phyloP scores from a whole-genome alignment of 2,329 filamentous ascomycete species.

The Trichophyton equinum region DNA sequence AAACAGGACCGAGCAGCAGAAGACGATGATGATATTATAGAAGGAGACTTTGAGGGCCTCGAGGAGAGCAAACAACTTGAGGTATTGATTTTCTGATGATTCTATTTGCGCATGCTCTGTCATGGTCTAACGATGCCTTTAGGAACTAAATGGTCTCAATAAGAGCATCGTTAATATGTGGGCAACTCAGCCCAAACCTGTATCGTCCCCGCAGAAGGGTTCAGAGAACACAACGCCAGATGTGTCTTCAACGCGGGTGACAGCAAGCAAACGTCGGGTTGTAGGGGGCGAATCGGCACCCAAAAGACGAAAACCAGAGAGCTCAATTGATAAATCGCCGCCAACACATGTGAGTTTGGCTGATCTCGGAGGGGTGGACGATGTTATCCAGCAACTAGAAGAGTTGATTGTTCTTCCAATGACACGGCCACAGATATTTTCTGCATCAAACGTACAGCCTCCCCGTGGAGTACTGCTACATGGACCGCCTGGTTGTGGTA shows the following conservation, averaged over 20 bases:
- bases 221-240: constrained; percentile 18
- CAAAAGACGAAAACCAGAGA: constrained; percentile 51
- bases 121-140: constrained; percentile 7
- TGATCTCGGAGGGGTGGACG: constrained; percentile 65
- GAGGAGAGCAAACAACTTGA: constrained; percentile 23
- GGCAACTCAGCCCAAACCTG: constrained; percentile 31
- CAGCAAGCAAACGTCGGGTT: constrained; percentile 43
- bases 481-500: constrained; percentile 74
- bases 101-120: constrained; percentile 8
- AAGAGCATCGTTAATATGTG: constrained; percentile 50
- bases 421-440: constrained; percentile 53
- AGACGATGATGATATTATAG: constrained; percentile 39
- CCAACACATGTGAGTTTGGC: constrained; percentile 55
- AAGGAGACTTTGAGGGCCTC: constrained; percentile 40
- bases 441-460: constrained; percentile 53
- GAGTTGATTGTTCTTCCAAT: constrained; percentile 63
- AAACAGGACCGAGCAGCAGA: constrained; percentile 50
- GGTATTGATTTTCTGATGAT: constrained; percentile 16
- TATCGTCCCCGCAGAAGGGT: constrained; percentile 17
- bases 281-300: constrained; percentile 52
- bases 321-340: constrained; percentile 48
- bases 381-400: constrained; percentile 56
- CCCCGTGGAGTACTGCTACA: constrained; percentile 66
- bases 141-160: constrained; percentile 53
- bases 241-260: constrained; percentile 19